phyloP scores from a whole-genome alignment of 2,329 filamentous ascomycete genomes.

The Elsinoe fawcettii region DNA sequence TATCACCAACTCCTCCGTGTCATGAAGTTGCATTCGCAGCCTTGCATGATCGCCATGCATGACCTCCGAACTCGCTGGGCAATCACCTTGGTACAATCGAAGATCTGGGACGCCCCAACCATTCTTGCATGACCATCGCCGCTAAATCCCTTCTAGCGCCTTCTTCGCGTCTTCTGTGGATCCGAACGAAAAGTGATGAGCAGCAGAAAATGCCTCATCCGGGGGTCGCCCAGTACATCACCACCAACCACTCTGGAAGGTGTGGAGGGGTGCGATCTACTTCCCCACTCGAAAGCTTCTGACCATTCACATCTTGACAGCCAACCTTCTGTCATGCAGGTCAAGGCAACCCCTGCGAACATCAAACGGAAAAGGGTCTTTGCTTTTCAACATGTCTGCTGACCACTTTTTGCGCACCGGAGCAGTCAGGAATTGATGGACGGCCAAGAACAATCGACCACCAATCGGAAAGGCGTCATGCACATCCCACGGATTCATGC shows the following conservation, averaged over 20 bases:
- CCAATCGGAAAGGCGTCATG: not conserved
- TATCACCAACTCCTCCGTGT: not conserved
- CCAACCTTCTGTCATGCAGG: not conserved
- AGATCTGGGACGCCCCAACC: conserved; percentile 11
- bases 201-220: conserved; percentile 3
- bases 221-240: not conserved
- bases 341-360: not conserved
- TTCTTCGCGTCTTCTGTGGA: conserved; percentile 12
- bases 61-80: conserved; percentile 8
- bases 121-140: conserved; percentile 5
- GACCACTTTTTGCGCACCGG: not conserved
- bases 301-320: not conserved
- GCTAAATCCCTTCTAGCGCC: conserved; percentile 13
- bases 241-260: not conserved
- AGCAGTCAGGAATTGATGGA: conserved; percentile 4
- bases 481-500: not conserved
- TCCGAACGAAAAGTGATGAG: not conserved
- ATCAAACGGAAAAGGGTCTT: not conserved
- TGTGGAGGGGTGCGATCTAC: conserved; percentile 4
- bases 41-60: conserved; percentile 4
- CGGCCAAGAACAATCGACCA: not conserved
- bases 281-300: not conserved
- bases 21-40: not conserved
- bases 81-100: not conserved
- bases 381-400: not conserved